Percentiles rank a stretch among this genome's conserved stretches.
Conservation (phyloP, 331 rosid genomes). For the Acacia pycnantha region DNA sequence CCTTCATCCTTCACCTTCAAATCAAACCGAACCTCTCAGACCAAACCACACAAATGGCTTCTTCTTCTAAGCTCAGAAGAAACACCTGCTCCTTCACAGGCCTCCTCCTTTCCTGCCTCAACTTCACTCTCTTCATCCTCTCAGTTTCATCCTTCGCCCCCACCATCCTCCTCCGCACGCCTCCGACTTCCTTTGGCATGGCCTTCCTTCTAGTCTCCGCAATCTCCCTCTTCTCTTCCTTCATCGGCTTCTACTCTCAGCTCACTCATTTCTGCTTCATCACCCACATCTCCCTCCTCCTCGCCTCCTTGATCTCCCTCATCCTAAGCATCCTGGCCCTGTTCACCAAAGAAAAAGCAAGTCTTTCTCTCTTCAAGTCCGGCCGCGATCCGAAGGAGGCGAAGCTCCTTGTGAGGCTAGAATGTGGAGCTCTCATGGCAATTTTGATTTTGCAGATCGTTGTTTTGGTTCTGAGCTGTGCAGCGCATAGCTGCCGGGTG, state of each 20-base stretch:
- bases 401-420: constrained; percentile 63
- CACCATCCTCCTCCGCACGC: constrained; percentile 60
- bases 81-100: constrained; percentile 58
- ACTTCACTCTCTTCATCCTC: constrained; percentile 58
- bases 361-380: constrained; percentile 53
- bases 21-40: background rate
- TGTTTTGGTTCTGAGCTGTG: constrained; percentile 63
- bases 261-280: constrained; percentile 66
- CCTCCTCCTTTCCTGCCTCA: constrained; percentile 58
- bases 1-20: background rate
- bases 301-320: constrained; percentile 57
- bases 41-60: constrained; percentile 43
- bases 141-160: constrained; percentile 70
- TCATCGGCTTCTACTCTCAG: constrained; percentile 71
- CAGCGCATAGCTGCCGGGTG: constrained; percentile 70
- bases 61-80: constrained; percentile 47
- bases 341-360: constrained; percentile 61
- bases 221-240: constrained; percentile 67
- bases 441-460: constrained; percentile 65
- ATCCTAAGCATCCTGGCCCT: constrained; percentile 51
- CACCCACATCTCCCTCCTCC: constrained; percentile 58
- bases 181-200: constrained; percentile 77
- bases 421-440: constrained; percentile 76
- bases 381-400: constrained; percentile 62
- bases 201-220: constrained; percentile 68